These are phyloP conservation scores for Trichoderma reesei DNA, from an alignment of 495 filamentous ascomycete species.

Conservation along the genomic window DNA sequence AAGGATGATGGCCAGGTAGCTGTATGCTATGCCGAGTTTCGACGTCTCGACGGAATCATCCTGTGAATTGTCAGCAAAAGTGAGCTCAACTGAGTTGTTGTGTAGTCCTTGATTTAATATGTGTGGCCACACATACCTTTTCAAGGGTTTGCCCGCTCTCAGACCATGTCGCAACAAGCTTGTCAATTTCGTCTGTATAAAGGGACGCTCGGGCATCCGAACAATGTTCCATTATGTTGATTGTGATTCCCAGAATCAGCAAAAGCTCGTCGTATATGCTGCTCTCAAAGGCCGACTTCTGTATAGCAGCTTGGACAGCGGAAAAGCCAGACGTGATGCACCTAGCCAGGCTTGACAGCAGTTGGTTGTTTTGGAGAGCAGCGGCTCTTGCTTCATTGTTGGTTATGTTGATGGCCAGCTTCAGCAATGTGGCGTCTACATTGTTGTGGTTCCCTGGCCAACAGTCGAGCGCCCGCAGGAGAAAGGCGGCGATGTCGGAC, in stretches of 20 bases:
- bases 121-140: constrained; percentile 17
- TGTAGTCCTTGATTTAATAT: no score
- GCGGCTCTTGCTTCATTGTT: constrained; percentile 67
- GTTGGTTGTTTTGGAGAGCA: constrained; percentile 47
- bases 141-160: constrained; percentile 37
- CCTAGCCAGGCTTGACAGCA: constrained; percentile 46
- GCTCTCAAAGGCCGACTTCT: constrained; percentile 26
- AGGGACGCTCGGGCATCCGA: constrained; percentile 30
- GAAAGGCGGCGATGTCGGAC: constrained; percentile 28
- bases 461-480: constrained; percentile 25
- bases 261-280: constrained; percentile 59
- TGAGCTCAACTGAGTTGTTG: background rate
- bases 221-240: constrained; percentile 79
- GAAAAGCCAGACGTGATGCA: constrained; percentile 30
- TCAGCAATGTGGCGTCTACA: constrained; percentile 40
- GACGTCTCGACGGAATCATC: constrained; percentile 76
- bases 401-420: constrained; percentile 76
- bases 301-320: constrained; percentile 33
- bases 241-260: constrained; percentile 71
- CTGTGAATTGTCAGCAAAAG: constrained; percentile 30
- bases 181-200: constrained; percentile 26
- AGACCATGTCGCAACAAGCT: constrained; percentile 21
- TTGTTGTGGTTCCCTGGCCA: constrained; percentile 23
- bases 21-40: constrained; percentile 79
- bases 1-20: constrained; percentile 80